Base-by-base conservation (phyloP, 2,329 filamentous ascomycete genomes). In the Paracoccidioides brasiliensis region DNA sequence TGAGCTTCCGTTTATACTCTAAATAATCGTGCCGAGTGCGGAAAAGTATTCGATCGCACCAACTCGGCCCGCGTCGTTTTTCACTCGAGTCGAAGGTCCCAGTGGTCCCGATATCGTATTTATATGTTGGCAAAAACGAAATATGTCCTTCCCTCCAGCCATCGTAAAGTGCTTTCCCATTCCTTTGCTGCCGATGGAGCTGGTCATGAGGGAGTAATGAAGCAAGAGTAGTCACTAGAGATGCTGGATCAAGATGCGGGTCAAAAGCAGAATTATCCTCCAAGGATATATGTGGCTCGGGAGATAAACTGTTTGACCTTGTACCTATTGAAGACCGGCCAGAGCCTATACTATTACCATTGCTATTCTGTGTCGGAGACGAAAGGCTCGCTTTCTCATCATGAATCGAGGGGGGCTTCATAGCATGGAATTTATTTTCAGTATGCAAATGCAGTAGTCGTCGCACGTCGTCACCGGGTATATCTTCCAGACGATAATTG, bases 11-110 rank as follows among this genome's bases (percentile, higher is more conserved):
- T 52, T 90, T 82, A 62, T 88, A 85, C 3, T 76, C 77, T 32
- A 84, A 71, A 59, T 80, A 84, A 64, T 93, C 84, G 49, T 76
- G 80, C 43, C 85, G 81, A 2, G 89, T 93, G 6, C 91, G 80
- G 68, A 84, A 98, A 0, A 98, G 71, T 48, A 98, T 90, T 14
- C 93, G 85, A 71, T 98, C 93, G 68, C 93, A 98, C 91, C 93
- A 98, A 67, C 90, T 95, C 2, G 93, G 93, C 2, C 88, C 86
- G 54, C 94, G 81, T 60, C 85, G 85, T 74, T 98, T 98, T 67
- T 97, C 93, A 61, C 90, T 95, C 0, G 90, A 89, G 71, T 98
- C 94, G 67, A 96, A 98, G 35, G 90, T 80, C 1, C 88, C 88
- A 37, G 95, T 82, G 35, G 86, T 95, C n/a, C 93, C 93, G 33